Conservation (phyloP, 768 basidiomycete species). For the Mycena kentingensis region DNA sequence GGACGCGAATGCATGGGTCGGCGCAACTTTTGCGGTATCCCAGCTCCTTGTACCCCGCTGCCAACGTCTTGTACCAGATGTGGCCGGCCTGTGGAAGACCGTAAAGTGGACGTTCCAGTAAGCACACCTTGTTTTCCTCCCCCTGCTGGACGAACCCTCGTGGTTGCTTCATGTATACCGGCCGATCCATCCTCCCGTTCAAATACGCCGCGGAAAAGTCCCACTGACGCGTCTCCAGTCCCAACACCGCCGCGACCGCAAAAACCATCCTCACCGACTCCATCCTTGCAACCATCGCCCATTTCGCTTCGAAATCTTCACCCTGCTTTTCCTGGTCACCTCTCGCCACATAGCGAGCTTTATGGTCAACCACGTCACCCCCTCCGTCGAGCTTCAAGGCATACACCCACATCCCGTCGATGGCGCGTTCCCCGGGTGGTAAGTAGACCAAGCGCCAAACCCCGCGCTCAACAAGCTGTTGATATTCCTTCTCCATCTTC, state of each 20-base stretch:
- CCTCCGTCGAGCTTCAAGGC: constrained; percentile 35
- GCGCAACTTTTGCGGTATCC: constrained; percentile 10
- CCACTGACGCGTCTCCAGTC: neutral
- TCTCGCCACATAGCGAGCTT: constrained; percentile 42
- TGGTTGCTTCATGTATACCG: constrained; percentile 10
- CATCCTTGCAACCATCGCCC: constrained; percentile 18
- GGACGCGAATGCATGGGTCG: constrained; percentile 9
- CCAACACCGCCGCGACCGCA: constrained; percentile 5
- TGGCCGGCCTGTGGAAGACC: constrained; percentile 7
- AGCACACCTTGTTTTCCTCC: constrained; percentile 14
- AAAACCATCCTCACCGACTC: constrained; percentile 13
- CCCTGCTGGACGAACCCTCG: constrained; percentile 10
- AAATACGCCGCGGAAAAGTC: constrained; percentile 8
- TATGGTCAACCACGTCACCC: constrained; percentile 36
- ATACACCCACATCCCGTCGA: constrained; percentile 36
- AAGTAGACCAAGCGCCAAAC: constrained; percentile 9
- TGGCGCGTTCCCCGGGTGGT: constrained; percentile 23
- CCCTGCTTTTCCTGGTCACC: constrained; percentile 23
- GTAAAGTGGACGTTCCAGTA: constrained; percentile 8
- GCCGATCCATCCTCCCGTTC: constrained; percentile 7
- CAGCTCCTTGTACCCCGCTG: constrained; percentile 3
- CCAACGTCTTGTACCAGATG: neutral
- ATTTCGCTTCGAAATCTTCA: constrained; percentile 3
- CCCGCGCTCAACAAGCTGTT: constrained; percentile 6
- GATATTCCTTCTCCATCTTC: constrained; percentile 9